phyloP scores from a whole-genome alignment of 495 filamentous ascomycete species.

The Aspergillus indologenus region DNA sequence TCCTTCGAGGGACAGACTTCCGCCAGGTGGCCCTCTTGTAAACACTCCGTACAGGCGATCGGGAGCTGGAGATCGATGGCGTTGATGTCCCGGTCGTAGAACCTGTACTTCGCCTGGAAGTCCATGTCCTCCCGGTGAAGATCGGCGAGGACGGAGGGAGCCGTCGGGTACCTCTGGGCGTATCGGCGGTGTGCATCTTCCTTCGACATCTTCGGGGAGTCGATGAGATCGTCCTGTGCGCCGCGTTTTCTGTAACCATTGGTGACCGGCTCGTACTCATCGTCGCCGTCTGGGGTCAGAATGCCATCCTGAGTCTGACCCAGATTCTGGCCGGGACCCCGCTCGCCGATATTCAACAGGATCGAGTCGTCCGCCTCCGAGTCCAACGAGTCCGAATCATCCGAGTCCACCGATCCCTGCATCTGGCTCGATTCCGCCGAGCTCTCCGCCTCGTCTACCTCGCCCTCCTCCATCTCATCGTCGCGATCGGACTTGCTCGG shows the following conservation, averaged over 20 bases:
- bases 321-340: constrained; percentile 12
- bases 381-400: constrained; percentile 35
- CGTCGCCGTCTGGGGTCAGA: constrained; percentile 13
- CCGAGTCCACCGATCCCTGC: constrained; percentile 33
- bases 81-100: constrained; percentile 58
- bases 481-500: background rate
- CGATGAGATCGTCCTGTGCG: constrained; percentile 1
- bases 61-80: constrained; percentile 64
- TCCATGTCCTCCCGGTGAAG: constrained; percentile 42
- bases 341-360: constrained; percentile 39
- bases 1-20: constrained; percentile 44
- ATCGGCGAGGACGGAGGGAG: constrained; percentile 41
- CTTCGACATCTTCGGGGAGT: constrained; percentile 26
- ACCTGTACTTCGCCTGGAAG: constrained; percentile 38
- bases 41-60: constrained; percentile 49
- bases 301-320: constrained; percentile 10
- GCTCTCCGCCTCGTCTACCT: constrained; percentile 19
- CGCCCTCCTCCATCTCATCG: constrained; percentile 23
- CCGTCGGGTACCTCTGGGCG: constrained; percentile 34
- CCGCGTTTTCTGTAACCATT: constrained; percentile 4
- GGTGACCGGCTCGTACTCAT: constrained; percentile 29
- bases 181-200: constrained; percentile 37
- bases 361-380: constrained; percentile 44
- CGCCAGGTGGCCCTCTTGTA: constrained; percentile 43
- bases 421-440: constrained; percentile 13